Percentiles rank a stretch among this genome's conserved stretches.
phyloP scores from a whole-genome alignment of 2,329 filamentous ascomycete species.

The Colletotrichum musicola region DNA sequence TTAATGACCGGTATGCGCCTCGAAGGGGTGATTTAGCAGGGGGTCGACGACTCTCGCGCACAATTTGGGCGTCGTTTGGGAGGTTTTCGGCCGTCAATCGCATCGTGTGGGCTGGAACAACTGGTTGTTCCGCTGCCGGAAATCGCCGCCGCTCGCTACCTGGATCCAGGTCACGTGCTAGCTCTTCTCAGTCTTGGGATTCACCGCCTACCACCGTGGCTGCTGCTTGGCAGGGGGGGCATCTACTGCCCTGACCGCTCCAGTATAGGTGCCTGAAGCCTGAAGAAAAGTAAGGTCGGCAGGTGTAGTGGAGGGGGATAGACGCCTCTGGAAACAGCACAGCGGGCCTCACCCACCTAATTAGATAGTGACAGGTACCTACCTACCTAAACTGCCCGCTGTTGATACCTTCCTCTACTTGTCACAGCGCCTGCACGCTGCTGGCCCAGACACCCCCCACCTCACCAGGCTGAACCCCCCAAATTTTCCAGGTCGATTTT shows the following conservation, averaged over 20 bases:
- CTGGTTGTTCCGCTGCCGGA: slow-evolving; percentile 28
- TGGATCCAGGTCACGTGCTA: slow-evolving; percentile 3
- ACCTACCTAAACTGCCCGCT: no score
- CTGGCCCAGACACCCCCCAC: slow-evolving; percentile 35
- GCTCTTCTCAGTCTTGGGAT: not conserved
- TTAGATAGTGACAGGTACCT: no score
- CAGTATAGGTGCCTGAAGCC: slow-evolving; percentile 5
- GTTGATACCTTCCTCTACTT: slow-evolving; percentile 3
- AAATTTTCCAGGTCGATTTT: slow-evolving; percentile 39
- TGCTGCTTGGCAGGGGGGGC: not conserved
- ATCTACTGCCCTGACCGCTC: slow-evolving; percentile 3
- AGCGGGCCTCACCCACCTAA: not conserved
- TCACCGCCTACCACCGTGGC: slow-evolving; percentile 16
- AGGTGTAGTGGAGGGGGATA: slow-evolving; percentile 30
- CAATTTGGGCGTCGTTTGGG: slow-evolving; percentile 27
- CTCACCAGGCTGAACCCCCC: slow-evolving; percentile 39
- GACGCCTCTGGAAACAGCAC: slow-evolving; percentile 33
- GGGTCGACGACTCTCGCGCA: slow-evolving; percentile 18
- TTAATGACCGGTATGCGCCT: slow-evolving; percentile 13
- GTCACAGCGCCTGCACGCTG: slow-evolving; percentile 33
- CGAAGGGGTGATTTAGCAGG: slow-evolving; percentile 4
- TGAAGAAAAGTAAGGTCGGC: not conserved
- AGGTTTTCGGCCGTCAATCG: slow-evolving; percentile 28
- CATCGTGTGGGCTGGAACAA: slow-evolving; percentile 37
- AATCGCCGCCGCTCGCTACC: slow-evolving; percentile 29